Evolutionary conservation across 257 asterid species (phyloP).

Genomic region (Ophiorrhiza pumila): DNA sequence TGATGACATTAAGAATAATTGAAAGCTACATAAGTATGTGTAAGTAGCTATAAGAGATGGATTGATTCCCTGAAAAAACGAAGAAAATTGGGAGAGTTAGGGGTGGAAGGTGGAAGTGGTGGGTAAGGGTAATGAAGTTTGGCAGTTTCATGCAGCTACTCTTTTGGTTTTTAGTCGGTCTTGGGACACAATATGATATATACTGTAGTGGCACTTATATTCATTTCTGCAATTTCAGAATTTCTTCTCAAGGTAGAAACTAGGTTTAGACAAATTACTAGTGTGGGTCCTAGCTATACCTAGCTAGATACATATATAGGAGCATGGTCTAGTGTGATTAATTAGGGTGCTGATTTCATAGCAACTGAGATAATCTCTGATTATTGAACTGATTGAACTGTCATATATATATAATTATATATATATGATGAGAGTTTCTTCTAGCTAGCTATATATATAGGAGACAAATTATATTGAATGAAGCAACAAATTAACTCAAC

Average conservation of each 20-base stretch:
- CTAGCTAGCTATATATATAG: too few species aligned
- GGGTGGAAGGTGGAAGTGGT: conserved; percentile 56
- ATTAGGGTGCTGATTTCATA: conserved; percentile 21
- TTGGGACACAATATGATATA: conserved; percentile 25
- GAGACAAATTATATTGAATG: too few species aligned
- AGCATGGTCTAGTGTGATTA: conserved; percentile 22
- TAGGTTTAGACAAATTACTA: neutral
- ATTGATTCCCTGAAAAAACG: conserved; percentile 31
- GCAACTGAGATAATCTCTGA: conserved; percentile 45
- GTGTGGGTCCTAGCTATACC: conserved; percentile 35
- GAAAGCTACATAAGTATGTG: conserved; percentile 30
- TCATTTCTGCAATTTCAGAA: conserved; percentile 14
- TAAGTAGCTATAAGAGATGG: conserved; percentile 26
- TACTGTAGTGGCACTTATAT: conserved; percentile 11
- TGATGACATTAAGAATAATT: conserved; percentile 23
- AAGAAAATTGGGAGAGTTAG: conserved; percentile 25
- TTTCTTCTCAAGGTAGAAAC: conserved; percentile 2
- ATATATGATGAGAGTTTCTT: neutral
- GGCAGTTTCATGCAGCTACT: conserved; percentile 66
- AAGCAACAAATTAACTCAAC: neutral
- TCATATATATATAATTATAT: conserved; percentile 1
- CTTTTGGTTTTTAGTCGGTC: conserved; percentile 38
- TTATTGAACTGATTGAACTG: conserved; percentile 29
- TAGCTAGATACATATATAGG: too few species aligned
- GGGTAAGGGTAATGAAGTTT: conserved; percentile 53